phyloP scores from a whole-genome alignment of 805 yeast species.

The Blastobotrys terrestris region DNA sequence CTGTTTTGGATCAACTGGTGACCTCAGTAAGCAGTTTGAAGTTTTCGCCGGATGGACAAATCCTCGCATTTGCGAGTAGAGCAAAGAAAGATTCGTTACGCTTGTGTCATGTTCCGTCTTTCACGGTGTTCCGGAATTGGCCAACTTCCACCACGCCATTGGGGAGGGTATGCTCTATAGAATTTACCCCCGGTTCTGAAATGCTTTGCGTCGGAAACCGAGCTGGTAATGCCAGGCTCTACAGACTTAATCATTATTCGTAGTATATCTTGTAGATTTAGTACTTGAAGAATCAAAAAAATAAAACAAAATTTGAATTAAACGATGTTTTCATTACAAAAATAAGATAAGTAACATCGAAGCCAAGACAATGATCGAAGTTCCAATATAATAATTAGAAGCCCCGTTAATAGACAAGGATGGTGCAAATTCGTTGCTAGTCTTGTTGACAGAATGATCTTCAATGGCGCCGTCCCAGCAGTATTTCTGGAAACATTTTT shows the following conservation, averaged over 20 bases:
- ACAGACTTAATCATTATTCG: slow-evolving; percentile 76
- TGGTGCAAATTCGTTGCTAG: slow-evolving; percentile 14
- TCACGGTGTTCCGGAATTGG: slow-evolving; percentile 88
- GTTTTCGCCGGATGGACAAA: slow-evolving; percentile 84
- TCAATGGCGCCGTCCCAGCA: slow-evolving; percentile 61
- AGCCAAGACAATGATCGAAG: background rate
- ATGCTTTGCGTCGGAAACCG: slow-evolving; percentile 87
- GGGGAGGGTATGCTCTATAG: slow-evolving; percentile 81
- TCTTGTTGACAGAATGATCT: slow-evolving; percentile 7
- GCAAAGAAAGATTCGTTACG: slow-evolving; percentile 81
- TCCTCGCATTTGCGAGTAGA: slow-evolving; percentile 78
- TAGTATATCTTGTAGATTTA: background rate
- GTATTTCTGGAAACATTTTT: slow-evolving; percentile 59
- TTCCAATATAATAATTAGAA: background rate
- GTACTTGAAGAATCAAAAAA: background rate
- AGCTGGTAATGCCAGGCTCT: slow-evolving; percentile 81
- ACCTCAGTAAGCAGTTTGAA: slow-evolving; percentile 68
- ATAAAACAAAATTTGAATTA: background rate
- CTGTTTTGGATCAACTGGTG: slow-evolving; percentile 68
- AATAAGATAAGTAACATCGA: background rate
- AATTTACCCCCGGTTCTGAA: slow-evolving; percentile 75
- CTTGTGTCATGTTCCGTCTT: slow-evolving; percentile 80
- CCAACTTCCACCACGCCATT: slow-evolving; percentile 95
- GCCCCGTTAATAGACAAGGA: slow-evolving; percentile 5
- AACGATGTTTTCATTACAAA: background rate